Conservation (phyloP, 139 green algal species). For the Volvox africanus region DNA sequence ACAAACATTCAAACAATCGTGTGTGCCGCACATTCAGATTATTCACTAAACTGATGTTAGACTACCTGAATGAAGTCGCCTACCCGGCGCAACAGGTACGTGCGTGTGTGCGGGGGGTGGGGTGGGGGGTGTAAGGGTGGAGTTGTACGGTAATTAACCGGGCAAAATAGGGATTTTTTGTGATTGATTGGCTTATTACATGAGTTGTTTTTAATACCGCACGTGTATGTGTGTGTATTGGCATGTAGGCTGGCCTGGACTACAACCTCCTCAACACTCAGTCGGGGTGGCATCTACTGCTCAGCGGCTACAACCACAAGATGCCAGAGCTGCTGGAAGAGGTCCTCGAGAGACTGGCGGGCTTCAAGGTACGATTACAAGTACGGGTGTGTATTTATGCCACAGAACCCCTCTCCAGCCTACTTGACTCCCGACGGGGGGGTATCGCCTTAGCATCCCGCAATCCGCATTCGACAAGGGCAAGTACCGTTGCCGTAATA, state of each 20-base stretch:
- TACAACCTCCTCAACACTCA: constrained; percentile 49
- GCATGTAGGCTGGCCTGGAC: constrained; percentile 24
- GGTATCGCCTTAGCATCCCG: too few species aligned
- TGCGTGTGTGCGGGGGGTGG: too few species aligned
- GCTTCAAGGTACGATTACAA: constrained; percentile 66
- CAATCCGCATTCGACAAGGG: too few species aligned
- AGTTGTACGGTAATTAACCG: too few species aligned
- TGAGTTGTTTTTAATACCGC: background rate
- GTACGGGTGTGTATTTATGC: too few species aligned
- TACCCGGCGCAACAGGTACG: constrained; percentile 89
- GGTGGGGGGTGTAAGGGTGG: too few species aligned
- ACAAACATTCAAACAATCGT: background rate
- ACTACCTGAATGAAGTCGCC: constrained; percentile 88
- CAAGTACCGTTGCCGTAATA: too few species aligned
- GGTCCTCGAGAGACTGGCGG: constrained; percentile 73
- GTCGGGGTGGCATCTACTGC: constrained; percentile 40
- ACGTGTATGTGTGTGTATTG: background rate
- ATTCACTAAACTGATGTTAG: constrained; percentile 81
- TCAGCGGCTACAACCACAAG: constrained; percentile 89
- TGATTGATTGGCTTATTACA: too few species aligned
- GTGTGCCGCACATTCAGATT: constrained; percentile 55
- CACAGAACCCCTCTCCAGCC: too few species aligned
- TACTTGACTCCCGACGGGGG: too few species aligned
- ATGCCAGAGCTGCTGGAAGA: constrained; percentile 74
- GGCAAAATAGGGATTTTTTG: too few species aligned